Conservation (phyloP, 805 yeast species). For the Pichia occidentalis region DNA sequence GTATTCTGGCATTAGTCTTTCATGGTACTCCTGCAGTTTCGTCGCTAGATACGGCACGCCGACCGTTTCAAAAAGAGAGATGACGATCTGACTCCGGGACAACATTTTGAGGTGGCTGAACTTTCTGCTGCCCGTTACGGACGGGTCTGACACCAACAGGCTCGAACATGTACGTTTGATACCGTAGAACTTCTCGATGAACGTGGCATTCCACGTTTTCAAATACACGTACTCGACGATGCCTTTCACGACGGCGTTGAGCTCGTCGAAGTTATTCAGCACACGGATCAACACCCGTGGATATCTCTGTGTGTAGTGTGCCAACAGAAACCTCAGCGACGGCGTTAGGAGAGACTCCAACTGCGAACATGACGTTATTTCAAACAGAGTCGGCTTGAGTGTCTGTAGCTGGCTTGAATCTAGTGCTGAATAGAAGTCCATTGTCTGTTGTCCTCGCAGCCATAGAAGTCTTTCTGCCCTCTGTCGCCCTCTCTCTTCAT, state of each 20-base stretch:
- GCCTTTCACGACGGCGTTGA: slow-evolving; percentile 55
- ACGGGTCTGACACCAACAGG: slow-evolving; percentile 1
- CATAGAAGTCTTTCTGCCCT: background rate
- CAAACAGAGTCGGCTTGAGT: slow-evolving; percentile 81
- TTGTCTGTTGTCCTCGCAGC: slow-evolving; percentile 19
- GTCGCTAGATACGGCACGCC: slow-evolving; percentile 64
- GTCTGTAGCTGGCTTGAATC: slow-evolving; percentile 72
- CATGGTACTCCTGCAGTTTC: slow-evolving; percentile 60
- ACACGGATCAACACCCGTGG: slow-evolving; percentile 62
- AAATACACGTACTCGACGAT: slow-evolving; percentile 66
- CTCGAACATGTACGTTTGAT: slow-evolving; percentile 48
- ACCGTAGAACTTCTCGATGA: slow-evolving; percentile 91
- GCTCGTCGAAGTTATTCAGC: slow-evolving; percentile 70
- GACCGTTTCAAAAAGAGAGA: slow-evolving; percentile 53
- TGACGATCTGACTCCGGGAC: slow-evolving; percentile 43
- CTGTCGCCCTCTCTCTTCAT: slow-evolving; percentile 4
- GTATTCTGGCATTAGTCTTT: slow-evolving; percentile 52
- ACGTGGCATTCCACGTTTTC: slow-evolving; percentile 71
- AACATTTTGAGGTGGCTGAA: slow-evolving; percentile 50
- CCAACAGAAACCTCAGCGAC: slow-evolving; percentile 69
- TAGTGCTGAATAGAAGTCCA: slow-evolving; percentile 77
- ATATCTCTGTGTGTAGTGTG: slow-evolving; percentile 70
- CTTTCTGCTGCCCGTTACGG: slow-evolving; percentile 5
- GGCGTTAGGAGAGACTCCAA: slow-evolving; percentile 74
- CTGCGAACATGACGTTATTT: slow-evolving; percentile 75